These are phyloP conservation scores for Plasmopara viticola DNA, from an alignment of 352 stramenopile species.

Conservation along the genomic window DNA sequence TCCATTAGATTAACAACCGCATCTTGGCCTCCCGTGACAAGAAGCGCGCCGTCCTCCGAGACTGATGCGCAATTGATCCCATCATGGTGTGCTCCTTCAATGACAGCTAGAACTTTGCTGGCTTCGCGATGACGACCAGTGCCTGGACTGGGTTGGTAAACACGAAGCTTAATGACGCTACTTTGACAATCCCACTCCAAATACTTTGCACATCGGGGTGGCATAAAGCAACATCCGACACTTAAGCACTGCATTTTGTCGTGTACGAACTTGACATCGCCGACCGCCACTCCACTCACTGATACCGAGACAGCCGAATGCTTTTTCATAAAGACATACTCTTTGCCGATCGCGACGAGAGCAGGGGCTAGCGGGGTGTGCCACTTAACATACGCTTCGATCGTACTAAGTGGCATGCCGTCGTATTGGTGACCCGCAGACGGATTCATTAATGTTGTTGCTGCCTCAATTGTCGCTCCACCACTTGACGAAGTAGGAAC, in stretches of 20 bases:
- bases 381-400: slow-evolving; percentile 76
- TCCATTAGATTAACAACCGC: slow-evolving; percentile 69
- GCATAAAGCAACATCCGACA: slow-evolving; percentile 45
- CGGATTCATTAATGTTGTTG: slow-evolving; percentile 7
- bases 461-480: neutral
- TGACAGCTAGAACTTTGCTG: slow-evolving; percentile 57
- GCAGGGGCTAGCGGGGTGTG: slow-evolving; percentile 59
- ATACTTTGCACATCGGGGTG: slow-evolving; percentile 68
- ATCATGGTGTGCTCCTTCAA: slow-evolving; percentile 59
- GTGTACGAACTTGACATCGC: slow-evolving; percentile 47
- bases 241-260: slow-evolving; percentile 62
- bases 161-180: slow-evolving; percentile 58
- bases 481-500: slow-evolving; percentile 1
- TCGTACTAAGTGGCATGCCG: slow-evolving; percentile 45
- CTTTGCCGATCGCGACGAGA: slow-evolving; percentile 67
- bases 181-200: slow-evolving; percentile 50
- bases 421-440: slow-evolving; percentile 41
- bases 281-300: slow-evolving; percentile 35
- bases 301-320: slow-evolving; percentile 21
- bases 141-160: slow-evolving; percentile 30
- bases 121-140: slow-evolving; percentile 44
- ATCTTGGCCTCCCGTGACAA: slow-evolving; percentile 64
- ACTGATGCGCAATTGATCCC: slow-evolving; percentile 49
- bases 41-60: slow-evolving; percentile 46
- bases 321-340: slow-evolving; percentile 73